A percentile compares a stretch with the other conserved stretches of the same genome.
phyloP scores from a whole-genome alignment of 331 rosid species.

The Malus hybrid region DNA sequence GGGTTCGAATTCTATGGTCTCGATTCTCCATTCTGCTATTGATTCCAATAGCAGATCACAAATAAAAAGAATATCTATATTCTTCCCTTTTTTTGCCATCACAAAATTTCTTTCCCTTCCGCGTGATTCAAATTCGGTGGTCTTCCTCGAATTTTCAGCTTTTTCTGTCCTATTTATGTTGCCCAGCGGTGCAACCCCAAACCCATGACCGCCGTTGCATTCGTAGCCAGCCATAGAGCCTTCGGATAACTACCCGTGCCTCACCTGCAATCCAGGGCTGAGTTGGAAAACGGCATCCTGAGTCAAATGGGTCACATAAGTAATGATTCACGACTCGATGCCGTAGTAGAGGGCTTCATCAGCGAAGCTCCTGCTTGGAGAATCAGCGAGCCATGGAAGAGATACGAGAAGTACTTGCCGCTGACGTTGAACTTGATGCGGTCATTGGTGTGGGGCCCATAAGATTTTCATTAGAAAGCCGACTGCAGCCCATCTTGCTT shows the following conservation, averaged over 20 bases:
- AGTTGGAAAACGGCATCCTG: background rate
- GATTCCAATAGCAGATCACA: too few species aligned
- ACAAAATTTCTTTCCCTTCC: background rate
- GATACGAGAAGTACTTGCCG: too few species aligned
- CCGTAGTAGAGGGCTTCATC: too few species aligned
- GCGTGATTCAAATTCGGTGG: conserved; percentile 24
- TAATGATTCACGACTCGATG: background rate
- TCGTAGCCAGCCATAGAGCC: background rate
- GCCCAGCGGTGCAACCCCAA: background rate
- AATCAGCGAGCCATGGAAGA: too few species aligned
- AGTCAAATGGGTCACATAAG: conserved; percentile 22
- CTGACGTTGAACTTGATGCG: too few species aligned
- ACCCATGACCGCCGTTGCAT: background rate
- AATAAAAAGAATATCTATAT: background rate
- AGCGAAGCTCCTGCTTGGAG: too few species aligned
- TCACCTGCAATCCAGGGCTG: background rate
- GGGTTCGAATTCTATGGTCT: too few species aligned
- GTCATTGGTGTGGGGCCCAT: too few species aligned
- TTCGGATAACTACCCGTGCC: background rate
- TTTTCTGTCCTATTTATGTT: background rate
- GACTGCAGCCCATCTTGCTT: too few species aligned
- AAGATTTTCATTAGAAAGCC: too few species aligned
- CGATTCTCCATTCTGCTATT: too few species aligned
- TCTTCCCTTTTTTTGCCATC: background rate
- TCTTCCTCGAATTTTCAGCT: conserved; percentile 2